Evolutionary conservation across 768 basidiomycete species (phyloP).

Genomic region (Thelephora aurantiotincta): DNA sequence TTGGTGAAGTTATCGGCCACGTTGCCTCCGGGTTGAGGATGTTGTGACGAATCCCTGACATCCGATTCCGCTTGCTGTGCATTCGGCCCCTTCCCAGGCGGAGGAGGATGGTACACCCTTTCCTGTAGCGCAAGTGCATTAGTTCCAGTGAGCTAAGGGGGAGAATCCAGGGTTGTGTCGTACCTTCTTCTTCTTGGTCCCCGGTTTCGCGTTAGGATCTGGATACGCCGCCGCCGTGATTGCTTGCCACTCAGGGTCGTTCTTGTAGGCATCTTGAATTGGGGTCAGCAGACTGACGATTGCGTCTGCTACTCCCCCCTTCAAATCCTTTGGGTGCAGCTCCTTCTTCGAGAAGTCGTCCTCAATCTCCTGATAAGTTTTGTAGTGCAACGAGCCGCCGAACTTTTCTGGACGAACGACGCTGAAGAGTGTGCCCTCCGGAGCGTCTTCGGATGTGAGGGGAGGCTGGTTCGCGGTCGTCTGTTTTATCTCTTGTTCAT

Average conservation of each 20-base stretch:
- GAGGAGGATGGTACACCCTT: conserved; percentile 75
- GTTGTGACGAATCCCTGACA: too few relatives aligned
- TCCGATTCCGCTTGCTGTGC: conserved; percentile 15
- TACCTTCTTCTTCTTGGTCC: conserved; percentile 53
- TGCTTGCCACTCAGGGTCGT: conserved; percentile 67
- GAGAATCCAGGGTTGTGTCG: neutral
- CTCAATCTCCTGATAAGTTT: conserved; percentile 47
- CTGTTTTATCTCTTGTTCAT: conserved; percentile 30
- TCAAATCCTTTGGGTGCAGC: conserved; percentile 85
- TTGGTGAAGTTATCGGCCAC: too few relatives aligned
- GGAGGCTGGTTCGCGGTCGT: conserved; percentile 38
- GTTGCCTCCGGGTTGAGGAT: too few relatives aligned
- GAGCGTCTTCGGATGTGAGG: conserved; percentile 56
- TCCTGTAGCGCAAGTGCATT: conserved; percentile 28
- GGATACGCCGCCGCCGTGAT: conserved; percentile 78
- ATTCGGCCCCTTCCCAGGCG: conserved; percentile 65
- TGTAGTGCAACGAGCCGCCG: conserved; percentile 72
- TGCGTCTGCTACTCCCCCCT: conserved; percentile 58
- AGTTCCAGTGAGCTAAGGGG: neutral
- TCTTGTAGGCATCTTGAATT: conserved; percentile 64
- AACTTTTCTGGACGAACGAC: conserved; percentile 67
- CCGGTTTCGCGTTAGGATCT: conserved; percentile 46
- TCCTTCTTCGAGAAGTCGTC: conserved; percentile 62
- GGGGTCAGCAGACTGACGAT: conserved; percentile 69
- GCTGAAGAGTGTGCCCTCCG: conserved; percentile 70